Evolutionary conservation across 179 eudicot genomes (phyloP).

Genomic region (Nepenthes alata): DNA sequence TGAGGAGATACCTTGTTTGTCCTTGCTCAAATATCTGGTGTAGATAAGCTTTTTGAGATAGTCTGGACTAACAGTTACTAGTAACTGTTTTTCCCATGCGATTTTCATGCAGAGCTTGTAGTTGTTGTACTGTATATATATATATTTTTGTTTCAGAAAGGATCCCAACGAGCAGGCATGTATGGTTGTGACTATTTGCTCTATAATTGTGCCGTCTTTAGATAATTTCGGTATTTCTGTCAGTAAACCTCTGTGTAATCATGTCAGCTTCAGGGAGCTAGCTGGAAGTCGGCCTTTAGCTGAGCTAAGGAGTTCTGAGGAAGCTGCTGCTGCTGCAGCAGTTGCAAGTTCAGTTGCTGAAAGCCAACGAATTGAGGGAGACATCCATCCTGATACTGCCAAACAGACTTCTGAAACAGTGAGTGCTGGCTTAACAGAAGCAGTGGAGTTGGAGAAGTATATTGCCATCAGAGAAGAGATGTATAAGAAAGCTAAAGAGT

Average conservation of each 20-base stretch:
- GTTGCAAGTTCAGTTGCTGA: conserved; percentile 23
- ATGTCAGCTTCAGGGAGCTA: conserved; percentile 74
- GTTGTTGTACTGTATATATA: no score
- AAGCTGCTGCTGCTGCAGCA: conserved; percentile 36
- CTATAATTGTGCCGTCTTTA: no score
- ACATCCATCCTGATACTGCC: conserved; percentile 15
- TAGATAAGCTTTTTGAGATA: no score
- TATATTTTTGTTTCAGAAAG: no score
- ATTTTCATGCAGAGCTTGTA: no score
- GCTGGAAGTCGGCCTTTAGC: conserved; percentile 79
- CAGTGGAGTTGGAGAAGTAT: conserved; percentile 89
- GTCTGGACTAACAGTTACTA: no score
- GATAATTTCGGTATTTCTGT: no score
- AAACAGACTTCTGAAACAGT: conserved; percentile 49
- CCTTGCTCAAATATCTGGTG: no score
- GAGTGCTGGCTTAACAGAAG: conserved; percentile 57
- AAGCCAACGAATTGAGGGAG: conserved; percentile 48
- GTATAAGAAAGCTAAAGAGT: conserved; percentile 80
- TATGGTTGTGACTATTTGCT: no score
- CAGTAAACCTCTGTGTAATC: neutral
- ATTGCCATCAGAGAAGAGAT: conserved; percentile 84
- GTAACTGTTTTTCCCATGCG: no score
- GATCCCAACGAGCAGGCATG: no score
- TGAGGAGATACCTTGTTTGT: no score
- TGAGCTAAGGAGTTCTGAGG: conserved; percentile 68